phyloP scores from a whole-genome alignment of 345 rosid genomes.

The Cardamine chenopodiifolia region DNA sequence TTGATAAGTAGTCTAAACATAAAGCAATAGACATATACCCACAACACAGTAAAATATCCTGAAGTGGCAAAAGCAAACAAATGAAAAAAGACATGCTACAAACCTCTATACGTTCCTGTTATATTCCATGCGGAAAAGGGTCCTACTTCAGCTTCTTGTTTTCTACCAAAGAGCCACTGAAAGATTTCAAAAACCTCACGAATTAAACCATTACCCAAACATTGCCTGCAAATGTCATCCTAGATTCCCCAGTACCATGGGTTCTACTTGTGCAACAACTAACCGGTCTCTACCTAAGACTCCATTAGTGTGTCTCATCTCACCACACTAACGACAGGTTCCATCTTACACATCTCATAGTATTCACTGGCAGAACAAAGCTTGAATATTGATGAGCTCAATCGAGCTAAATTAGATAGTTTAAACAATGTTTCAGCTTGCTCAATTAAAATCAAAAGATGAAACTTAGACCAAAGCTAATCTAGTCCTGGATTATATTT shows the following conservation, averaged over 20 bases:
- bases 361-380: neutral
- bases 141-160: slow-evolving; percentile 70
- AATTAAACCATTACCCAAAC: slow-evolving; percentile 16
- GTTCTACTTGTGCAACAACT: neutral
- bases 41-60: neutral
- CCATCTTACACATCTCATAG: neutral
- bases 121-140: slow-evolving; percentile 85
- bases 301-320: neutral
- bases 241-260: slow-evolving; percentile 1
- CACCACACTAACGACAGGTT: neutral
- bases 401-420: neutral
- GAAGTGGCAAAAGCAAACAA: slow-evolving; percentile 5
- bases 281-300: neutral
- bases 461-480: neutral
- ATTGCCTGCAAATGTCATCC: slow-evolving; percentile 1
- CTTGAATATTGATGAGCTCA: neutral
- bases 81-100: slow-evolving; percentile 37
- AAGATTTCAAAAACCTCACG: slow-evolving; percentile 28
- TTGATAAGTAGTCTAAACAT: neutral
- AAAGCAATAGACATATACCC: neutral
- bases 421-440: neutral
- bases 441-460: slow-evolving; percentile 23
- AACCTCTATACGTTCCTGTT: slow-evolving; percentile 98
- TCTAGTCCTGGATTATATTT: neutral
- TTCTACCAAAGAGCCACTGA: slow-evolving; percentile 78